phyloP scores from a whole-genome alignment of 2,329 filamentous ascomycete species.

The Phaeophleospora eucalypticola region DNA sequence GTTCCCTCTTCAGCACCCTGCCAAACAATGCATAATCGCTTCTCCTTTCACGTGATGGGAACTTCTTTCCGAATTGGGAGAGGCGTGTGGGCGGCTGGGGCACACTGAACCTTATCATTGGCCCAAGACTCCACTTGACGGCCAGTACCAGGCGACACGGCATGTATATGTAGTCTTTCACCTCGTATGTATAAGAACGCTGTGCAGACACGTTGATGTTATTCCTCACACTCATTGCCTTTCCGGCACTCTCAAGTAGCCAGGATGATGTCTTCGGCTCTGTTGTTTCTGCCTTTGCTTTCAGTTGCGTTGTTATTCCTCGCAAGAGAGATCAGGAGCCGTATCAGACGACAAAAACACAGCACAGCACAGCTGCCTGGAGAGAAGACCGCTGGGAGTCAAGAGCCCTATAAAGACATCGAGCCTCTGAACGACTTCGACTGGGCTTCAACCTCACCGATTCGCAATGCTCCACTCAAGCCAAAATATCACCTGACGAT shows the following conservation, averaged over 20 bases:
- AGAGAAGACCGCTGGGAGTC: not conserved
- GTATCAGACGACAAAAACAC: not conserved
- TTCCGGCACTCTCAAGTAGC: too few species aligned
- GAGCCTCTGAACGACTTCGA: conserved; percentile 49
- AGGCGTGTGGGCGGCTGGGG: not conserved
- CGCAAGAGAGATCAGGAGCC: too few species aligned
- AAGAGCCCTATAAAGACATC: conserved; percentile 38
- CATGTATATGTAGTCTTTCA: not conserved
- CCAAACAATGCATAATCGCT: too few species aligned
- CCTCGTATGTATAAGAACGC: not conserved
- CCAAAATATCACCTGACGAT: conserved; percentile 61
- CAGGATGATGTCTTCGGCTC: too few species aligned
- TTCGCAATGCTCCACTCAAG: conserved; percentile 56
- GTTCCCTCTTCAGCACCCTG: too few species aligned
- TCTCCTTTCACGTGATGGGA: not conserved
- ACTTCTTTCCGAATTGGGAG: not conserved
- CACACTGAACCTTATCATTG: not conserved
- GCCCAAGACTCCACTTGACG: not conserved
- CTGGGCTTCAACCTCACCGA: conserved; percentile 48
- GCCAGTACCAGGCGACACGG: not conserved
- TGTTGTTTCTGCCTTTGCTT: too few species aligned
- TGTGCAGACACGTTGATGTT: too few species aligned
- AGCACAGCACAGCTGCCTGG: not conserved
- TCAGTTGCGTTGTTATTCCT: too few species aligned
- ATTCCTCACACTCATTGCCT: too few species aligned